Conservation (phyloP, 768 basidiomycete genomes). For the Suillus clintonianus region DNA sequence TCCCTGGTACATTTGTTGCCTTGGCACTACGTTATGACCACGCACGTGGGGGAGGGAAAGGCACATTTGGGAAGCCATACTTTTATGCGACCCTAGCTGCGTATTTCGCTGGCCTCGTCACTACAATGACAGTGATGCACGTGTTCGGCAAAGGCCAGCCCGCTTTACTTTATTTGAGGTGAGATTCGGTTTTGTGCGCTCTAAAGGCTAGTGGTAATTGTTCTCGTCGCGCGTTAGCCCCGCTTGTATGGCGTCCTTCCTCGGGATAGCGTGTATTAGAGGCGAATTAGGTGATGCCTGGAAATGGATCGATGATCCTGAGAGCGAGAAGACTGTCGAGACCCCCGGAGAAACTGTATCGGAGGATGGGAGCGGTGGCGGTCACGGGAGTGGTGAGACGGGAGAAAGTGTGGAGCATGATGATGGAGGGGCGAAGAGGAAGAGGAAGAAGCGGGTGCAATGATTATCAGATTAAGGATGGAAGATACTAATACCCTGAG, state of each 20-base stretch:
- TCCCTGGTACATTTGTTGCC: conserved; percentile 72
- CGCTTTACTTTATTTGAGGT: conserved; percentile 91
- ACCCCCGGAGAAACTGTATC: too few species aligned
- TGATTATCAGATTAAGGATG: neutral
- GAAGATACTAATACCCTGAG: too few species aligned
- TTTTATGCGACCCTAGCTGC: conserved; percentile 69
- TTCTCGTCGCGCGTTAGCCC: conserved; percentile 46
- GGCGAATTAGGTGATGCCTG: conserved; percentile 76
- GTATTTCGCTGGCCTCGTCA: conserved; percentile 71
- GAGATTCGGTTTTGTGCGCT: conserved; percentile 18
- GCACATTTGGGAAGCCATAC: conserved; percentile 65
- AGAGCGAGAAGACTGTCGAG: neutral
- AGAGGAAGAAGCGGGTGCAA: conserved; percentile 14
- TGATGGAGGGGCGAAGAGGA: conserved; percentile 16
- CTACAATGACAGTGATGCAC: conserved; percentile 89
- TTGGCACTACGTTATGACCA: conserved; percentile 87
- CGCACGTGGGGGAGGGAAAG: conserved; percentile 32
- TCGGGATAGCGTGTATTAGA: conserved; percentile 54
- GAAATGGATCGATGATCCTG: conserved; percentile 66
- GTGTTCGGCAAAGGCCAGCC: conserved; percentile 77
- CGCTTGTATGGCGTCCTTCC: conserved; percentile 73
- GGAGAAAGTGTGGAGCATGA: conserved; percentile 13
- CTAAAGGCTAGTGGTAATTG: neutral
- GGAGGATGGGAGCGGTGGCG: conserved; percentile 16
- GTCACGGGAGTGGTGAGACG: conserved; percentile 8